These are phyloP conservation scores for Actinomucor elegans DNA, from an alignment of 371 early-diverging fungal species.

Conservation along the genomic window DNA sequence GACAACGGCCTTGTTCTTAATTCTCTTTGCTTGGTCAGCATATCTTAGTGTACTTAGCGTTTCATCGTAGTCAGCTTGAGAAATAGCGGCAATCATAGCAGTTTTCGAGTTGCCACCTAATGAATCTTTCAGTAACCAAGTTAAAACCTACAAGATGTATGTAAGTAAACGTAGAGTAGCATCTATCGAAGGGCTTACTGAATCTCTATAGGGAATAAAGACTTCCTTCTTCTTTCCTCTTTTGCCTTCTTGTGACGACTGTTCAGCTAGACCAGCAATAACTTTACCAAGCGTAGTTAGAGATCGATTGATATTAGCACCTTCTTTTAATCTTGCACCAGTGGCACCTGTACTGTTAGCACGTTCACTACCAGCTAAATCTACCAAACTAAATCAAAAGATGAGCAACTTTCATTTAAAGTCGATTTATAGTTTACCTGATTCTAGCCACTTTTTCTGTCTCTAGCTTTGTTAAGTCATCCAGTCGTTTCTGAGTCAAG, in stretches of 20 bases:
- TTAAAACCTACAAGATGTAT: slow-evolving; percentile 61
- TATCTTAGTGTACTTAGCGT: slow-evolving; percentile 94
- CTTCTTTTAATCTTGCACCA: slow-evolving; percentile 96
- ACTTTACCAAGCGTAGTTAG: slow-evolving; percentile 96
- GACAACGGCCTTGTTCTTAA: slow-evolving; percentile 90
- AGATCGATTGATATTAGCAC: slow-evolving; percentile 98
- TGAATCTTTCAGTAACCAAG: slow-evolving; percentile 93
- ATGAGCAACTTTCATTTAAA: too few relatives aligned
- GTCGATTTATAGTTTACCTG: slow-evolving; percentile 38
- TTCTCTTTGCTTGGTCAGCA: slow-evolving; percentile 92
- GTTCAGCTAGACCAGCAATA: slow-evolving; percentile 92
- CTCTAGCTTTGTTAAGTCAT: slow-evolving; percentile 62
- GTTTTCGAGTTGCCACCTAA: slow-evolving; percentile 94
- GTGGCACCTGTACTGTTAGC: slow-evolving; percentile 95
- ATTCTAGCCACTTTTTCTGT: slow-evolving; percentile 80
- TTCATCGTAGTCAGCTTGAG: slow-evolving; percentile 83
- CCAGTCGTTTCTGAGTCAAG: slow-evolving; percentile 68
- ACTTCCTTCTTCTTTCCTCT: slow-evolving; percentile 52
- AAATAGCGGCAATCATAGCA: slow-evolving; percentile 89
- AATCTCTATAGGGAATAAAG: slow-evolving; percentile 89
- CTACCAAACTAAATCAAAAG: slow-evolving; percentile 62
- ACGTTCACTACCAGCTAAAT: slow-evolving; percentile 96
- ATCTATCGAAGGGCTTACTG: too few relatives aligned
- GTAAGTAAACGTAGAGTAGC: too few relatives aligned
- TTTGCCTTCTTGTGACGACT: slow-evolving; percentile 49